Conservation (phyloP, 2,329 filamentous ascomycete species). For the Torrubiella hemipterigena region DNA sequence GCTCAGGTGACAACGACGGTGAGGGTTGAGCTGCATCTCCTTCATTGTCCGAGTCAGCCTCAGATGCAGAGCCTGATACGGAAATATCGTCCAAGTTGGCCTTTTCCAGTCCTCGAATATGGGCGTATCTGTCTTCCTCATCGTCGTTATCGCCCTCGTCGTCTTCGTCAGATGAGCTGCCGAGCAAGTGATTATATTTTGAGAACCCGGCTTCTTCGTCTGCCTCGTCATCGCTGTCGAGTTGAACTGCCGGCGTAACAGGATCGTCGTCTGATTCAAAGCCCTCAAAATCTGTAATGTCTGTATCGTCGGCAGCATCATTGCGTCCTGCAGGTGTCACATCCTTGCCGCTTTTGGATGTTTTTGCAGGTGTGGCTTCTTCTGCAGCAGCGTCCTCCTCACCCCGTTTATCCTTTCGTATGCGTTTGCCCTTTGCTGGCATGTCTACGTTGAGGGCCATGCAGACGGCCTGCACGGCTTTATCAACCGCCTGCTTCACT, state of each 20-base stretch:
- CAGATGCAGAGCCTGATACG: constrained; percentile 18
- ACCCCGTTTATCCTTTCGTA: constrained; percentile 18
- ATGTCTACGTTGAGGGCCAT: constrained; percentile 32
- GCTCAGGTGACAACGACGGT: constrained; percentile 18
- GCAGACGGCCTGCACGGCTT: constrained; percentile 37
- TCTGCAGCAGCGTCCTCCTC: constrained; percentile 19
- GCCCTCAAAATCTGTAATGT: constrained; percentile 23
- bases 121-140: constrained; percentile 17
- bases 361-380: too few relatives aligned
- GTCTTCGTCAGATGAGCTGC: constrained; percentile 29
- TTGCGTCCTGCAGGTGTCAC: constrained; percentile 8
- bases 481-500: constrained; percentile 35
- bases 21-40: constrained; percentile 15
- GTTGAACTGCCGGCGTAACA: constrained; percentile 9
- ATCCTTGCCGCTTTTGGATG: constrained; percentile 12
- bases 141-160: constrained; percentile 20
- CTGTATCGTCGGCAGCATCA: constrained; percentile 11
- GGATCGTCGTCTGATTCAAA: constrained; percentile 19
- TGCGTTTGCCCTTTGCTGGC: constrained; percentile 28
- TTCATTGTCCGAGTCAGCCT: constrained; percentile 9
- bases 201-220: constrained; percentile 21
- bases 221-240: constrained; percentile 13
- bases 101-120: constrained; percentile 20
- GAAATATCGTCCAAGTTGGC: constrained; percentile 28
- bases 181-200: constrained; percentile 34